phyloP scores from a whole-genome alignment of 257 asterid genomes.

The Solanum rostratum region DNA sequence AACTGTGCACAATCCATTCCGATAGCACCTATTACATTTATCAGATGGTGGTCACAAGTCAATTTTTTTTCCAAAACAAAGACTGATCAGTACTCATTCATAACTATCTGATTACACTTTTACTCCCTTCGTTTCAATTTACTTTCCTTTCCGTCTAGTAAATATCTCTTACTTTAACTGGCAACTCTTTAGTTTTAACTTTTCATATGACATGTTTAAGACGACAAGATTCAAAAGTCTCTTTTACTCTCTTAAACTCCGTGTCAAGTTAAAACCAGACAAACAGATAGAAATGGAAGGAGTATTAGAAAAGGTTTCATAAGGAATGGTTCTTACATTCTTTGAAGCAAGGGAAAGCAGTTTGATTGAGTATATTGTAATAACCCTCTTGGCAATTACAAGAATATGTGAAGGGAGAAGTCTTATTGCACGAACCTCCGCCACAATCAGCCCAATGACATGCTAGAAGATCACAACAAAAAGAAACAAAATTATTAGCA shows the following conservation, averaged over 20 bases:
- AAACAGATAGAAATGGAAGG: not conserved
- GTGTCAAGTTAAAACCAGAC: not conserved
- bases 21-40: constrained; percentile 37
- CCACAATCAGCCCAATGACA: constrained; percentile 56
- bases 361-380: constrained; percentile 44
- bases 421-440: constrained; percentile 56
- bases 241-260: not conserved
- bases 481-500: not conserved
- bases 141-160: not conserved
- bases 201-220: not conserved
- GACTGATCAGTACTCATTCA: not conserved
- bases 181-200: not conserved
- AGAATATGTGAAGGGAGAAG: constrained; percentile 20
- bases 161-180: not conserved
- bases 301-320: not conserved
- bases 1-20: constrained; percentile 41
- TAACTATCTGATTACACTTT: not conserved
- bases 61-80: not conserved
- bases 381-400: constrained; percentile 53
- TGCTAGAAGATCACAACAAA: constrained; percentile 15
- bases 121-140: not conserved
- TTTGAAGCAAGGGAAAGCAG: constrained; percentile 50
- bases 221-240: not conserved
- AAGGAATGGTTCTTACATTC: constrained; percentile 30
- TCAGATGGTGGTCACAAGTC: not conserved